Evolutionary conservation across 305 asterid species (phyloP), one percentile per base, ranked within the genome.

Genomic region (Fraxinus albicans): DNA sequence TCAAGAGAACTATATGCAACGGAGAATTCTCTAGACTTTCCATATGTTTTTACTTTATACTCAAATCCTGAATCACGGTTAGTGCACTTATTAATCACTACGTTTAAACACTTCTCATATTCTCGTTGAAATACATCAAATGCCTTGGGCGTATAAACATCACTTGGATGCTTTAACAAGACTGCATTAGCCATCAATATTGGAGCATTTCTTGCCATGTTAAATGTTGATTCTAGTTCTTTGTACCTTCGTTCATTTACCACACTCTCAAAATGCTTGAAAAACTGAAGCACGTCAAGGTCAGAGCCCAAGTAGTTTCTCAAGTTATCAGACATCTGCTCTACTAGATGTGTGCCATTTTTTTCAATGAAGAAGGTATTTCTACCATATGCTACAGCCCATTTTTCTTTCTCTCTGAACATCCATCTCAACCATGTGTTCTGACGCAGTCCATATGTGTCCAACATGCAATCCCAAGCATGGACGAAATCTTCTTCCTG

Each of bases 381-480:
- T 87, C 92, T 89, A 72, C 90, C 92, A 79, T 91, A 91, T 42
- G 88, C 91, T 53, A 84, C 87, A 83, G 91, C 88, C 94, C 94
- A 91, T 79, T 91, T 91, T 83, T 91, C 94, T 76, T 88, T 91
- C 82, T 91, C 94, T 76, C 90, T 87, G 77, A 87, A 89, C 94
- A 91, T 91, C 94, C 94, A 91, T 87, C 85, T 88, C 90, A 91
- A 81, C 93, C 94, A 91, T 65, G 91, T 87, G 78, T 91, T 89
- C 25, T 91, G 87, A 83, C 82, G 86, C 82, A 91, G 86, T 63
- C 85, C 85, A 84, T 89, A 86, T 83, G 79, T 88, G 75, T 88
- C 92, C 89, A 91, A 85, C 91, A 91, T 85, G 67, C 77, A 83
- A 74, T 88, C 89, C 94, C 94, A 91, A 8, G 89, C 90, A 40